These are phyloP conservation scores for Cryptococcus sp. DNA, from an alignment of 1,284 basidiomycete species.

Conservation along the genomic window DNA sequence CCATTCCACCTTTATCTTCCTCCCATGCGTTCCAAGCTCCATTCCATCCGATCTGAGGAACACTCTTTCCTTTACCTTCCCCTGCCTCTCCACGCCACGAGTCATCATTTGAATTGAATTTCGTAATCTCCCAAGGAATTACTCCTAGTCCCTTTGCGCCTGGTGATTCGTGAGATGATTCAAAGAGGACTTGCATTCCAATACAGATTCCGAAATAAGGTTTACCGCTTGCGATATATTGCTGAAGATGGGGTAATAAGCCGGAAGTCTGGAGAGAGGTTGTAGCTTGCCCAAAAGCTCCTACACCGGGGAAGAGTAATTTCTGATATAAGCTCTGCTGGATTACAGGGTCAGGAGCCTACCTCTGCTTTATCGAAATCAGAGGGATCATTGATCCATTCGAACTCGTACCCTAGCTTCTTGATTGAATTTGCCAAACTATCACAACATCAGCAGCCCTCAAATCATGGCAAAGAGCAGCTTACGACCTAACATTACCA, in stretches of 20 bases:
- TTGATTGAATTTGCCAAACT: slow-evolving; percentile 83
- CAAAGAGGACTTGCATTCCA: slow-evolving; percentile 92
- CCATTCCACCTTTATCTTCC: slow-evolving; percentile 28
- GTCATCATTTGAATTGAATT: slow-evolving; percentile 38
- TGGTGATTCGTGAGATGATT: slow-evolving; percentile 68
- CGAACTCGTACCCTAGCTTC: slow-evolving; percentile 80
- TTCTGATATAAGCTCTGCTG: slow-evolving; percentile 55
- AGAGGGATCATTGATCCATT: slow-evolving; percentile 79
- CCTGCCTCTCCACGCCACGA: slow-evolving; percentile 1
- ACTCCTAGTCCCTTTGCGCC: slow-evolving; percentile 47
- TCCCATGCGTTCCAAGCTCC: slow-evolving; percentile 50
- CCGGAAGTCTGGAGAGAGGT: slow-evolving; percentile 68
- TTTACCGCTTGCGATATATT: slow-evolving; percentile 81
- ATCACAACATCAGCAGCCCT: neutral
- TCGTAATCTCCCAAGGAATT: slow-evolving; percentile 46
- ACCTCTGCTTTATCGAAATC: slow-evolving; percentile 90
- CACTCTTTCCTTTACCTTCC: slow-evolving; percentile 61
- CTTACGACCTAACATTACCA: slow-evolving; percentile 77
- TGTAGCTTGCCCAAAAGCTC: slow-evolving; percentile 86
- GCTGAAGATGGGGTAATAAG: slow-evolving; percentile 71
- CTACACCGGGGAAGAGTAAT: slow-evolving; percentile 97
- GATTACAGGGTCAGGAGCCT: slow-evolving; percentile 7
- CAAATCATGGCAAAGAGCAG: too few species aligned
- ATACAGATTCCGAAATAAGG: slow-evolving; percentile 99
- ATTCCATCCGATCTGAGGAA: slow-evolving; percentile 99